Percentiles rank a stretch among this genome's conserved stretches.
These are phyloP conservation scores for Nitzschia sp. DNA, from an alignment of 108 stramenopile genomes.

Conservation along the genomic window DNA sequence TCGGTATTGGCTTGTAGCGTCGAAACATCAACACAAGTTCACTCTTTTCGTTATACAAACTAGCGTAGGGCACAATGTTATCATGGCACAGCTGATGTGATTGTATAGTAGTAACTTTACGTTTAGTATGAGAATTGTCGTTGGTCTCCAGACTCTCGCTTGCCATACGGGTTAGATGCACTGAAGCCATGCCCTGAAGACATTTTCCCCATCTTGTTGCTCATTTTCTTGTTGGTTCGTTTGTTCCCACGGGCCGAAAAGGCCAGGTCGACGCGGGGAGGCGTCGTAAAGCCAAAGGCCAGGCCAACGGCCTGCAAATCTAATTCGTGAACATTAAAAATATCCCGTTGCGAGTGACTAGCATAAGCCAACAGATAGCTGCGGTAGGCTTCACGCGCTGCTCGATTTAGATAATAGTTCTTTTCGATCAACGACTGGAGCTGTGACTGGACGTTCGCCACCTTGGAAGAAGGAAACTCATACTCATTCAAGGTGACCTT, in stretches of 20 bases:
- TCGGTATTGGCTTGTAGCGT: no score
- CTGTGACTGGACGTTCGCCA: conserved; percentile 95
- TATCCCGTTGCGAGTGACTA: conserved; percentile 95
- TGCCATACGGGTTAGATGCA: conserved; percentile 96
- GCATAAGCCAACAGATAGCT: conserved; percentile 97
- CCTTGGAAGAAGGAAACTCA: conserved; percentile 94
- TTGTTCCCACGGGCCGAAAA: conserved; percentile 83
- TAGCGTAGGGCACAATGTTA: no score
- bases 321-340: conserved; percentile 96
- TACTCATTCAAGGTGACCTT: conserved; percentile 98
- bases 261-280: conserved; percentile 96
- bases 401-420: conserved; percentile 98
- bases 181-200: conserved; percentile 91
- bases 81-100: no score
- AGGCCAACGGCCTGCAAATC: conserved; percentile 94
- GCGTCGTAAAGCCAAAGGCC: conserved; percentile 97
- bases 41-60: no score
- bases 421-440: conserved; percentile 94
- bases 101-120: no score
- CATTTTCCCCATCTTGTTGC: conserved; percentile 28
- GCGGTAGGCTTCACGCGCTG: conserved; percentile 96
- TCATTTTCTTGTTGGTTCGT: conserved; percentile 50
- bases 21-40: no score
- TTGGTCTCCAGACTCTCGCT: conserved; percentile 78
- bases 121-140: conserved; percentile 89